These are phyloP conservation scores for Kalaharituber pfeilii DNA, from an alignment of 2,329 filamentous ascomycete genomes.

Conservation along the genomic window DNA sequence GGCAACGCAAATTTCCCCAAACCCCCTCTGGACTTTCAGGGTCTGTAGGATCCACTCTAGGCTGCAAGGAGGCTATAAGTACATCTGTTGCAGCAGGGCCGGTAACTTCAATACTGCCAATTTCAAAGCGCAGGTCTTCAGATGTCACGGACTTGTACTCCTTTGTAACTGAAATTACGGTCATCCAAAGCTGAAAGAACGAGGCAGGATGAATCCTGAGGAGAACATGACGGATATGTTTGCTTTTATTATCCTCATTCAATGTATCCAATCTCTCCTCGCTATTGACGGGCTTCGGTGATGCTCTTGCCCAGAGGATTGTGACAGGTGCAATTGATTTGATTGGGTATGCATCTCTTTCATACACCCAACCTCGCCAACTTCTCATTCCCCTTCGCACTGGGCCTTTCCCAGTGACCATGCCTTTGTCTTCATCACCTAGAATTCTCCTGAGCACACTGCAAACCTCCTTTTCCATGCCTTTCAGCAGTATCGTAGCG, in stretches of 20 bases:
- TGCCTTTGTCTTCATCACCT: background rate
- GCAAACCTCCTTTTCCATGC: slow-evolving; percentile 44
- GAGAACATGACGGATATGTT: slow-evolving; percentile 37
- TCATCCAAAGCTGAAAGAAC: slow-evolving; percentile 50
- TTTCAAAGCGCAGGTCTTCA: slow-evolving; percentile 52
- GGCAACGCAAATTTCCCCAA: slow-evolving; percentile 16
- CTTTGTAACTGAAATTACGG: slow-evolving; percentile 43
- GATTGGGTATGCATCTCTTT: slow-evolving; percentile 37
- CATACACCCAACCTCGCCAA: slow-evolving; percentile 18
- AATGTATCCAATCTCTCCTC: background rate
- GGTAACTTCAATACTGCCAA: slow-evolving; percentile 52
- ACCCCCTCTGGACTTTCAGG: slow-evolving; percentile 29
- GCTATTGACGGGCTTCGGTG: background rate
- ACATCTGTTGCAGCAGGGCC: slow-evolving; percentile 66
- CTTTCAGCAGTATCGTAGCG: slow-evolving; percentile 65
- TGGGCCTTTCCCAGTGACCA: slow-evolving; percentile 38
- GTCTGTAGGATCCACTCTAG: slow-evolving; percentile 25
- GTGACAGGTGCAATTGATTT: slow-evolving; percentile 53
- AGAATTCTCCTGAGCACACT: slow-evolving; percentile 30
- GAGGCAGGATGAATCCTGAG: slow-evolving; percentile 69
- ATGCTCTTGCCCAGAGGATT: slow-evolving; percentile 52
- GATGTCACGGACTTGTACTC: slow-evolving; percentile 37
- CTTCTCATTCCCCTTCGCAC: slow-evolving; percentile 35
- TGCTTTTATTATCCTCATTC: slow-evolving; percentile 29
- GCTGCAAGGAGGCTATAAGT: slow-evolving; percentile 49